These are phyloP conservation scores for Coprinopsis cinerea DNA, from an alignment of 768 basidiomycete genomes.

Conservation along the genomic window DNA sequence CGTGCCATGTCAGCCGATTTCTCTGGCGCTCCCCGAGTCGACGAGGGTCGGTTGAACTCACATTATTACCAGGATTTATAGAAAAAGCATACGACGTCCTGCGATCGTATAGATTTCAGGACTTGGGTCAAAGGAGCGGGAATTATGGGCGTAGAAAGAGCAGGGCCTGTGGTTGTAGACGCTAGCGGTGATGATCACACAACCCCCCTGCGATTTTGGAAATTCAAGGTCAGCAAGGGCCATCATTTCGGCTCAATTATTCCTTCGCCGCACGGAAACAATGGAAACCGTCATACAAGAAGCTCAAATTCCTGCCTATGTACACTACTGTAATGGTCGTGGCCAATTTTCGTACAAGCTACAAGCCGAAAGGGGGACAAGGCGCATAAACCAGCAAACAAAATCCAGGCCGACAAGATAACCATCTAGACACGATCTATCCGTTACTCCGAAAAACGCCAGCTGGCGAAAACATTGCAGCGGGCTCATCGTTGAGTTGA, in stretches of 20 bases:
- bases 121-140: neutral
- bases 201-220: neutral
- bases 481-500: no score
- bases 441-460: no score
- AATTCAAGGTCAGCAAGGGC: neutral
- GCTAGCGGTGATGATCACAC: neutral
- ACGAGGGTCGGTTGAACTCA: neutral
- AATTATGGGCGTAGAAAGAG: neutral
- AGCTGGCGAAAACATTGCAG: no score
- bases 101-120: neutral
- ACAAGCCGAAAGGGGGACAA: no score
- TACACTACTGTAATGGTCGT: no score
- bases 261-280: no score
- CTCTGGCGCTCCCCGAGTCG: neutral
- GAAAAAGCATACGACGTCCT: constrained; percentile 1
- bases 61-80: neutral
- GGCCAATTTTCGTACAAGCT: no score
- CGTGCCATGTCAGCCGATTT: neutral
- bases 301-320: no score
- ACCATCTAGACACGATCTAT: no score
- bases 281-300: no score
- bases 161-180: neutral
- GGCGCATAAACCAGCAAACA: no score
- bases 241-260: neutral
- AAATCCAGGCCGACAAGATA: no score